phyloP scores from a whole-genome alignment of 1,139 yeast species.

The Taphrina communis region DNA sequence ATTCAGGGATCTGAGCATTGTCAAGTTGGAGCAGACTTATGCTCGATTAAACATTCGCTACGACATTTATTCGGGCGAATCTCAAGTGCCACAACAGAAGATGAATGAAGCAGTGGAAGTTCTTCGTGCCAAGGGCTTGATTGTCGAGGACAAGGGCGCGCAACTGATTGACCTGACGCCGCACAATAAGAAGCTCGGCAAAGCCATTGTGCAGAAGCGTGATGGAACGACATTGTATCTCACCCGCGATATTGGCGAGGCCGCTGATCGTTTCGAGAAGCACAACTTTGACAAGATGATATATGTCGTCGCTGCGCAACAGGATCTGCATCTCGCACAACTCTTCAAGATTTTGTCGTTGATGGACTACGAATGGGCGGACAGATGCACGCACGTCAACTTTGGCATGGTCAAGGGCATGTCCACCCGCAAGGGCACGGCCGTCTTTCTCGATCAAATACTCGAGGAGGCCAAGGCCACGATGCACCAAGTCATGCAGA shows the following conservation, averaged over 20 bases:
- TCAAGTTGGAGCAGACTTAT: constrained; percentile 82
- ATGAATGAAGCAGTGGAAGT: constrained; percentile 70
- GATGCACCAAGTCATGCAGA: constrained; percentile 97
- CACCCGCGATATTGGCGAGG: constrained; percentile 98
- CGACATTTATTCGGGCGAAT: constrained; percentile 93
- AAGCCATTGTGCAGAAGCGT: constrained; percentile 88
- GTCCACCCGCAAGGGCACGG: constrained; percentile 98
- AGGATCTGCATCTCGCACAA: constrained; percentile 92
- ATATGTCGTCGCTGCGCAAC: constrained; percentile 94
- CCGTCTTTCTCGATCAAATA: constrained; percentile 92
- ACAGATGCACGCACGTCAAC: constrained; percentile 77
- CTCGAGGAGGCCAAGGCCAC: constrained; percentile 91
- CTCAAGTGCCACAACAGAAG: constrained; percentile 78
- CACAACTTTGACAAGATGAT: constrained; percentile 94
- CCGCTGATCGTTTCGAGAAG: constrained; percentile 82
- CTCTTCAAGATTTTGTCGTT: constrained; percentile 93
- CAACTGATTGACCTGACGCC: constrained; percentile 81
- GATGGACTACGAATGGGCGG: constrained; percentile 90
- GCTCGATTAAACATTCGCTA: constrained; percentile 87
- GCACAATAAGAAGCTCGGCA: constrained; percentile 90
- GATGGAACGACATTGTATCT: constrained; percentile 95
- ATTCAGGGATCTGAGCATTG: constrained; percentile 89
- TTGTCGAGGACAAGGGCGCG: constrained; percentile 92
- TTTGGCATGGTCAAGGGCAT: constrained; percentile 99
- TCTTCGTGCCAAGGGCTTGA: constrained; percentile 71